A percentile compares a stretch with the other conserved stretches of the same genome.
Conservation (phyloP, 352 stramenopile genomes). For the Phytophthora cryptogea region DNA sequence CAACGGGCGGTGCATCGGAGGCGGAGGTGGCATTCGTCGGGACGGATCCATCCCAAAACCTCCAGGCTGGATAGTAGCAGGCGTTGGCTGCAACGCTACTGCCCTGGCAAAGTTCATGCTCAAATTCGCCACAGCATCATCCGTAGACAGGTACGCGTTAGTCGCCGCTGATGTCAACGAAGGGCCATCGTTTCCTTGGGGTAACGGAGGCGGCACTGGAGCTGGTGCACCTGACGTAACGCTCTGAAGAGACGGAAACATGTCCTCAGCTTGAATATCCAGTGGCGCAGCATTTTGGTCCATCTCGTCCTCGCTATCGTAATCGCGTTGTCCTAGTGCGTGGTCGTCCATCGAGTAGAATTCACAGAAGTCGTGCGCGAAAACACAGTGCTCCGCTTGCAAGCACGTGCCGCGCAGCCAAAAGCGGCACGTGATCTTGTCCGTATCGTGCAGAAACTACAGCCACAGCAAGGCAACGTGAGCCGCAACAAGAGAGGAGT, state of each 20-base stretch:
- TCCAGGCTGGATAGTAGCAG: slow-evolving; percentile 1
- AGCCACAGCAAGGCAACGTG: slow-evolving; percentile 28
- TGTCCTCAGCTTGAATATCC: slow-evolving; percentile 75
- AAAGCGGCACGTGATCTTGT: slow-evolving; percentile 85
- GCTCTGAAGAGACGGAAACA: slow-evolving; percentile 77
- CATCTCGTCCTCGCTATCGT: slow-evolving; percentile 81
- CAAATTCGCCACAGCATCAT: slow-evolving; percentile 39
- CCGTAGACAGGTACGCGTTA: slow-evolving; percentile 26
- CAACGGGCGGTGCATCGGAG: slow-evolving; percentile 40
- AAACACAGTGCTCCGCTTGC: slow-evolving; percentile 80
- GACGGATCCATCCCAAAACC: slow-evolving; percentile 24
- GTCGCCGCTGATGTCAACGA: slow-evolving; percentile 8
- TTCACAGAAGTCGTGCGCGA: slow-evolving; percentile 82
- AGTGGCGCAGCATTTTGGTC: slow-evolving; percentile 44
- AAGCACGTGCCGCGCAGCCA: slow-evolving; percentile 83
- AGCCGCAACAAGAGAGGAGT: slow-evolving; percentile 33
- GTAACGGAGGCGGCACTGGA: slow-evolving; percentile 12
- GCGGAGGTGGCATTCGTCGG: slow-evolving; percentile 24
- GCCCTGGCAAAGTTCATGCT: slow-evolving; percentile 83
- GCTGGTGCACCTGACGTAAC: slow-evolving; percentile 16
- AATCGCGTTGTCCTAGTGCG: slow-evolving; percentile 49
- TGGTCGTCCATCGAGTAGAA: slow-evolving; percentile 67
- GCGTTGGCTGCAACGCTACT: slow-evolving; percentile 58
- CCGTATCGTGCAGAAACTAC: slow-evolving; percentile 86
- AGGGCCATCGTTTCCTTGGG: slow-evolving; percentile 6